Conservation (phyloP, 2,329 filamentous ascomycete genomes). For the Xylaria sp. region DNA sequence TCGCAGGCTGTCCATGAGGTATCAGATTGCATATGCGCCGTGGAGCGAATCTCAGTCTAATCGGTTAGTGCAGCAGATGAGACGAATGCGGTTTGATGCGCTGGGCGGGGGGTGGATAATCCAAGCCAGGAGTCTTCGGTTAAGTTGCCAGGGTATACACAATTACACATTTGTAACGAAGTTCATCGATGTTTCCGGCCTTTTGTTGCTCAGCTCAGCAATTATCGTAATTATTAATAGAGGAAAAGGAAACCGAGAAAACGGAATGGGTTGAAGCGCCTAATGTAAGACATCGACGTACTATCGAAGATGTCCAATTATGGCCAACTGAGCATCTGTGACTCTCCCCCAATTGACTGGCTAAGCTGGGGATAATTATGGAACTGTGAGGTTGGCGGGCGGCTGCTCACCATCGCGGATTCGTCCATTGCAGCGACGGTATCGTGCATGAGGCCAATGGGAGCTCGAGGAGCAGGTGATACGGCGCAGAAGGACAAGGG, state of each 20-base stretch:
- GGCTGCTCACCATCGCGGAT: conserved; percentile 48
- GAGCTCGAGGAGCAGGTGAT: conserved; percentile 38
- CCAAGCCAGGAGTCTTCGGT: conserved; percentile 43
- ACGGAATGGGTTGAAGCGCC: conserved; percentile 28
- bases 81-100: conserved; percentile 58
- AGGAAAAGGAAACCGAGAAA: conserved; percentile 38
- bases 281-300: conserved; percentile 23
- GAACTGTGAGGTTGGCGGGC: conserved; percentile 41
- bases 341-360: conserved; percentile 39
- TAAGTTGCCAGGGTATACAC: conserved; percentile 21
- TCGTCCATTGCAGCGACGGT: conserved; percentile 42
- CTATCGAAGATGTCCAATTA: conserved; percentile 23
- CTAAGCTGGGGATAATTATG: conserved; percentile 43
- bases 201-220: conserved; percentile 12
- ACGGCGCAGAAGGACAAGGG: conserved; percentile 22
- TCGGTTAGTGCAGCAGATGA: conserved; percentile 46
- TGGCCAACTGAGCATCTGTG: conserved; percentile 28
- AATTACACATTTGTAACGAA: conserved; percentile 19
- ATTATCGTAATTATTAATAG: conserved; percentile 20
- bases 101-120: conserved; percentile 46
- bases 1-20: conserved; percentile 55
- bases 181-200: not conserved
- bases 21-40: conserved; percentile 51
- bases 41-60: conserved; percentile 39
- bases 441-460: conserved; percentile 44